These are phyloP conservation scores for Phytopythium mirpurense DNA, from an alignment of 352 stramenopile species.

Conservation along the genomic window DNA sequence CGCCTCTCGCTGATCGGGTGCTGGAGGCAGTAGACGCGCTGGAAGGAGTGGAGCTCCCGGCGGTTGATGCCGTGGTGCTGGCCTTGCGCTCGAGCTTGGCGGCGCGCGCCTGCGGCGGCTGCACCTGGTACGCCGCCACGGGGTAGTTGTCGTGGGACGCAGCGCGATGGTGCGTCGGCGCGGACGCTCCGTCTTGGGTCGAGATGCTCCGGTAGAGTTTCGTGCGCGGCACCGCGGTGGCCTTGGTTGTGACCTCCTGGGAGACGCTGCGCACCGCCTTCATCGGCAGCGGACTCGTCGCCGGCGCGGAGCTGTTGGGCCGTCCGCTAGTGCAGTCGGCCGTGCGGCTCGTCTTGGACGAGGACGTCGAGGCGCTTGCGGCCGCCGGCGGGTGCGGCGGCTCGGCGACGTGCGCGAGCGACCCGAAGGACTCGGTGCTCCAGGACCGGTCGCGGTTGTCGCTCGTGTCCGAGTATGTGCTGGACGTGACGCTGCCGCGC, in stretches of 20 bases:
- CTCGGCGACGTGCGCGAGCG: slow-evolving; percentile 1
- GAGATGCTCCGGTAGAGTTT: slow-evolving; percentile 6
- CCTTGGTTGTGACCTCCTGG: slow-evolving; percentile 4
- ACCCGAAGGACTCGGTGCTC: slow-evolving; percentile 8
- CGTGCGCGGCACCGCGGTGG: neutral
- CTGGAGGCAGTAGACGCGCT: neutral
- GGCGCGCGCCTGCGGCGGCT: slow-evolving; percentile 4
- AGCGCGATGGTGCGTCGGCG: slow-evolving; percentile 3
- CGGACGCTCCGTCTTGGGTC: slow-evolving; percentile 1
- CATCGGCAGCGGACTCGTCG: neutral
- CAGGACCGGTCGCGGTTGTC: slow-evolving; percentile 7
- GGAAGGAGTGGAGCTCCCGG: neutral
- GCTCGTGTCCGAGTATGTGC: slow-evolving; percentile 11
- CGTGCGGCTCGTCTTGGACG: neutral
- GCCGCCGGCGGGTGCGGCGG: neutral
- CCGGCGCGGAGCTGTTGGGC: neutral
- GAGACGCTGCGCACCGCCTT: slow-evolving; percentile 10
- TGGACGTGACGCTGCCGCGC: slow-evolving; percentile 25
- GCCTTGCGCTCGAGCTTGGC: slow-evolving; percentile 6
- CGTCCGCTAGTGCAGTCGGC: neutral
- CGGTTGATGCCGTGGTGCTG: neutral
- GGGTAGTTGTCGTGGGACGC: slow-evolving; percentile 7
- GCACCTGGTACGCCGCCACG: slow-evolving; percentile 6
- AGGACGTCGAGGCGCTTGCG: neutral
- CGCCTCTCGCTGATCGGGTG: neutral